phyloP scores from a whole-genome alignment of 495 filamentous ascomycete genomes.

The Neurospora cerealis region DNA sequence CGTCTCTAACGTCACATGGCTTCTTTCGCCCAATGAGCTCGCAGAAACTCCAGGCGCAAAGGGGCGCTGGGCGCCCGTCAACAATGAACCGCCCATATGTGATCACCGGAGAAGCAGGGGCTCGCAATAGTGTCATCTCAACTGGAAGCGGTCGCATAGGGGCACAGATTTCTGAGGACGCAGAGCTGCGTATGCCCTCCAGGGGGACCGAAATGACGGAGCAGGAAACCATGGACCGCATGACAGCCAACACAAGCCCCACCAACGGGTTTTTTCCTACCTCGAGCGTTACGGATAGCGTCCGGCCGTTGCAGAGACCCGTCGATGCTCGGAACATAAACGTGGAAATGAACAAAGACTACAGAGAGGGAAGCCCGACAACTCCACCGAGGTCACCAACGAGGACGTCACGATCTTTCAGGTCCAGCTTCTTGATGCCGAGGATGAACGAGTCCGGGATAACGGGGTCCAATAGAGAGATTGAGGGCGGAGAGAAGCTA shows the following conservation, averaged over 20 bases:
- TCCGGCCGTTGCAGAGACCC: conserved; percentile 51
- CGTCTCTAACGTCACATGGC: conserved; percentile 74
- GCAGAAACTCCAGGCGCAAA: conserved; percentile 84
- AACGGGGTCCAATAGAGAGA: conserved; percentile 41
- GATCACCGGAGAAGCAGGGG: conserved; percentile 24
- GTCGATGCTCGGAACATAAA: conserved; percentile 42
- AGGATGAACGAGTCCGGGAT: conserved; percentile 31
- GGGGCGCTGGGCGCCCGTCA: conserved; percentile 43
- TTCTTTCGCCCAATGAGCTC: conserved; percentile 98
- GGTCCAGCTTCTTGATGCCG: conserved; percentile 55
- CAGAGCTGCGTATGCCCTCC: conserved; percentile 49
- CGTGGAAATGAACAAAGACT: conserved; percentile 46
- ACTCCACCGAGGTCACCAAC: conserved; percentile 20
- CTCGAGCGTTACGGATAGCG: conserved; percentile 62
- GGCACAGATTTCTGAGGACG: conserved; percentile 35
- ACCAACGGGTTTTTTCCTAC: conserved; percentile 53
- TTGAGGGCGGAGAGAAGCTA: conserved; percentile 61
- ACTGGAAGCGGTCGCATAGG: conserved; percentile 30
- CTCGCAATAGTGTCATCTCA: conserved; percentile 40
- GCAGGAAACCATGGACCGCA: conserved; percentile 47
- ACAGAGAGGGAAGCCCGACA: conserved; percentile 40
- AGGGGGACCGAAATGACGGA: conserved; percentile 74
- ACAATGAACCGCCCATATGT: conserved; percentile 27
- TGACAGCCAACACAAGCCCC: conserved; percentile 66
- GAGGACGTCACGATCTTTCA: conserved; percentile 64